Base-by-base conservation (phyloP, 441 rosid species). In the Gossypium trilobum region DNA sequence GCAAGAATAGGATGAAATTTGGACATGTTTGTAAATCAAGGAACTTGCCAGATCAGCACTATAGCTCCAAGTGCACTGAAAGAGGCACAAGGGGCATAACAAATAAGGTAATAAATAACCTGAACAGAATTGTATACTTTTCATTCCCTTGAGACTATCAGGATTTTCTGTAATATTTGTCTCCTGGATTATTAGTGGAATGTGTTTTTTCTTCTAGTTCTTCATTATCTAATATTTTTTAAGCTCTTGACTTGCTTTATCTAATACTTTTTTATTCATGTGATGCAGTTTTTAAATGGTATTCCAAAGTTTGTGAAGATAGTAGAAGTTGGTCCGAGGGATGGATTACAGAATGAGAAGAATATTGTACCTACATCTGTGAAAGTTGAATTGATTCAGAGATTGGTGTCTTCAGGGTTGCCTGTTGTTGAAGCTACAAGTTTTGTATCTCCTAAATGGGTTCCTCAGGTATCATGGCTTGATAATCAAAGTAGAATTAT, bases 391-490 rank as follows among this genome's bases (percentile, higher is more conserved):
- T 79, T 95, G 80, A 92, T 95, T 78, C 84, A 56, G 63, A 88
- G 89, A 82, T 77, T 95, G 44, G 91, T 91, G 11, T 84, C 93
- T 73, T 77, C 88, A 57, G 97, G 99, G 22, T 80, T 95, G 81
- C 77, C 89, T 1, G 97, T 92, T 33, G 97, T 92, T 42, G 99
- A 95, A 82, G 96, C 97, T 76, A 92, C 99, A 74, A 90, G 99
- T 83, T 95, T 95, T 83, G 99, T 95, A 66, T 95, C 99, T 13
- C 99, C 97, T 8, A 95, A 91, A 83, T 95, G 97, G 97, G 97
- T 92, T 81, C 97, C 97, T 64, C 97, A 89, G 97, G 99, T 94
- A 85, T 61, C 42, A 39, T 62, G 50, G 48, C 63, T 57, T 52
- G 55, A 33, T 33, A 33, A 33, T 6, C 39, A 6, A 33, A 33